phyloP scores from a whole-genome alignment of 2,329 filamentous ascomycete species.

The Hymenoscyphus fraxineus region DNA sequence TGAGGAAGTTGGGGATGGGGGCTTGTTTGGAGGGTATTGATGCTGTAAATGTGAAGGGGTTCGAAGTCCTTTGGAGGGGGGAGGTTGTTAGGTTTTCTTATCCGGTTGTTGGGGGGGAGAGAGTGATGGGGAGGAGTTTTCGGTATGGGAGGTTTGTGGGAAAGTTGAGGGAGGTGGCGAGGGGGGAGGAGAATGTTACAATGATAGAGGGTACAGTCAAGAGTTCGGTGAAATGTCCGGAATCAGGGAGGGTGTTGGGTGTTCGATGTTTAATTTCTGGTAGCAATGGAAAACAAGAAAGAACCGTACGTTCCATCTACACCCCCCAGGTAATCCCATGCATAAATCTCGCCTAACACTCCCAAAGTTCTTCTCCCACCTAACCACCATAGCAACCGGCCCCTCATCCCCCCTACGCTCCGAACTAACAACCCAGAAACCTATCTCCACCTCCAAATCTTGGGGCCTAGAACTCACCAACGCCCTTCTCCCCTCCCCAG shows the following conservation, averaged over 20 bases:
- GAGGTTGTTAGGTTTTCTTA: background rate
- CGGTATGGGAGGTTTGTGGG: background rate
- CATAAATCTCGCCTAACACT: background rate
- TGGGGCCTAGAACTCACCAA: background rate
- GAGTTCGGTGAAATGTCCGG: background rate
- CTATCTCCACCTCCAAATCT: background rate
- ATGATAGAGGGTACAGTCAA: background rate
- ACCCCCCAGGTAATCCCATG: background rate
- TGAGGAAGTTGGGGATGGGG: background rate
- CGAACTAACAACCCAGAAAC: background rate
- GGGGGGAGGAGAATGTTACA: background rate
- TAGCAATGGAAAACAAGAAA: background rate
- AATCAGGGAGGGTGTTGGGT: background rate
- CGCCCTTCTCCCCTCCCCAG: background rate
- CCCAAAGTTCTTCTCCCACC: background rate
- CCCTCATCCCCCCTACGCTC: background rate
- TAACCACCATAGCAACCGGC: background rate
- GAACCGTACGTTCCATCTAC: background rate
- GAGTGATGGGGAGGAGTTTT: background rate
- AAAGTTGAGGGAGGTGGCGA: background rate
- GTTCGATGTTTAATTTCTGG: background rate
- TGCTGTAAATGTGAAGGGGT: background rate
- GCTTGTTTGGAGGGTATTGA: background rate
- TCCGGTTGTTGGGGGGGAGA: background rate
- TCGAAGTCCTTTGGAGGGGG: background rate